Base-by-base conservation (phyloP, 257 asterid genomes). In the Solanum peruvianum region DNA sequence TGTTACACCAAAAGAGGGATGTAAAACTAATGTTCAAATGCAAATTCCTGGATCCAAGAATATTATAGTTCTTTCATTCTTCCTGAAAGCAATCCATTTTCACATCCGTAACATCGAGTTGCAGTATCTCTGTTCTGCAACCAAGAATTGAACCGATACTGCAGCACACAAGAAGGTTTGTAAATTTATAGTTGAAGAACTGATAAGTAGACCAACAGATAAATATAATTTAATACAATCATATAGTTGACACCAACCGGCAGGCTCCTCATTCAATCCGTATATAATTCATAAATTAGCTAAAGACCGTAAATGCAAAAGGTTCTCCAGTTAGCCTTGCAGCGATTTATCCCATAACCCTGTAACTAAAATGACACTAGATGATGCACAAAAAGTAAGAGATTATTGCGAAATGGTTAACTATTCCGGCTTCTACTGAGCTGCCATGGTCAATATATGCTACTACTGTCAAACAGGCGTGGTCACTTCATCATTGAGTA, bases 101-200 rank as follows among this genome's bases (percentile, higher is more conserved):
- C 91, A 97, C 99, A 80, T 97, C 98, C 2, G 98, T 97, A 78
- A 95, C 99, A 80, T 97, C 99, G 45, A 97, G 98, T 89, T 93
- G 99, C 93, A 95, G 44, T 89, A 95, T 97, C 91, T 97, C 99
- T 88, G 98, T 93, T 94, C 98, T 92, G 95, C 99, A 97, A 88
- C 92, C 94, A 73, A 97, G 93, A 85, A 95, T 94, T 37, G 99
- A 97, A 85, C 98, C 99, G 62, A 97, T 87, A 80, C 99, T 95
- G 95, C 90, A 94, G 87, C 35, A 87, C 11, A 88, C 64, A 83
- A n/a, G 37, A 73, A 12, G 81, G 4, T 52, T 60, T 7, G 25
- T 72, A 80, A 87, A 44, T n/a, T 23, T 85, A 69, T 1, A 85
- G 84, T 72, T 56, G 60, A 33, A 64, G 84, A 66, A 31, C 25